Conservation (phyloP, 2,329 filamentous ascomycete species). For the Shiraia sp. region DNA sequence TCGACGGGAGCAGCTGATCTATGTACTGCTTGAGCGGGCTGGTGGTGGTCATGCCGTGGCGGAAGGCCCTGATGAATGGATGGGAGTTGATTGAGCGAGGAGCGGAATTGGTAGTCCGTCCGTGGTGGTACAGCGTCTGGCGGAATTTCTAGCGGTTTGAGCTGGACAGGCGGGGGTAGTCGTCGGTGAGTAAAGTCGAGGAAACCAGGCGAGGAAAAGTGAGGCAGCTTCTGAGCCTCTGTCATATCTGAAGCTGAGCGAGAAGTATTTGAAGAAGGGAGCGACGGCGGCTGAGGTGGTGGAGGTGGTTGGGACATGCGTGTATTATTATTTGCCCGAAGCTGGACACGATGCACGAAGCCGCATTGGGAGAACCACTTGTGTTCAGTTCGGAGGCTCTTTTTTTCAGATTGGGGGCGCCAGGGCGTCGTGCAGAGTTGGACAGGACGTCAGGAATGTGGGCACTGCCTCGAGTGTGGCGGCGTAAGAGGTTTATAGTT, state of each 20-base stretch:
- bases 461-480: constrained; percentile 44
- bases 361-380: constrained; percentile 45
- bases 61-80: constrained; percentile 42
- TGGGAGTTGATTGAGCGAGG: constrained; percentile 43
- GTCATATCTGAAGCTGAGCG: constrained; percentile 48
- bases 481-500: constrained; percentile 45
- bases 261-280: constrained; percentile 45
- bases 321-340: constrained; percentile 48
- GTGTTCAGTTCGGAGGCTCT: constrained; percentile 41
- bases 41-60: constrained; percentile 34
- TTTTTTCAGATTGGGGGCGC: constrained; percentile 39
- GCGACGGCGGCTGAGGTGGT: constrained; percentile 46
- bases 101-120: constrained; percentile 44
- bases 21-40: constrained; percentile 23
- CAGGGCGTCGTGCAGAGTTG: constrained; percentile 44
- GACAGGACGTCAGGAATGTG: constrained; percentile 46
- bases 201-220: constrained; percentile 47
- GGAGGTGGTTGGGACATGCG: constrained; percentile 50
- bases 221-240: constrained; percentile 49
- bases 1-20: constrained; percentile 40
- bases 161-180: constrained; percentile 46
- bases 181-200: constrained; percentile 46
- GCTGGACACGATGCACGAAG: constrained; percentile 46
- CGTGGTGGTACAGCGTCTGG: constrained; percentile 43
- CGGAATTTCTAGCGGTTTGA: constrained; percentile 46